Evolutionary conservation across 73 alveolate species (phyloP).

Genomic region (Blepharisma stoltei): DNA sequence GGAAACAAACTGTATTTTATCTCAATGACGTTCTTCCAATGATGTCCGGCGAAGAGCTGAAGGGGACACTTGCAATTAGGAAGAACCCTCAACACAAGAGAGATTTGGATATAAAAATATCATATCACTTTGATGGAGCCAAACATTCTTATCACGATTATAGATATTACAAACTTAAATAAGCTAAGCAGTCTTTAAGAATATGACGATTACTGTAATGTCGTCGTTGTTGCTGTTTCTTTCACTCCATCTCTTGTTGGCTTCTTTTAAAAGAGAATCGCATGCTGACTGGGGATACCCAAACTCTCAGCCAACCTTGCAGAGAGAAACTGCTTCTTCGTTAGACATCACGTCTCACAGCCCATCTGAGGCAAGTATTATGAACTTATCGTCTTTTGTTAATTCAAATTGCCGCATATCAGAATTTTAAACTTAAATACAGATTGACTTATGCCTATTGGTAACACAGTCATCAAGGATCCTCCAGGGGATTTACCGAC

Average conservation of each 20-base stretch:
- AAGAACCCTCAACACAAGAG: conserved; percentile 78
- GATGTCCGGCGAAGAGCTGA: conserved; percentile 68
- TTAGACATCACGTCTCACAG: neutral
- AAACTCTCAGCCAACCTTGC: neutral
- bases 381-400: neutral
- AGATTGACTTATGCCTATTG: too few species aligned
- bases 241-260: neutral
- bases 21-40: conserved; percentile 73
- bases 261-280: neutral
- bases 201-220: neutral
- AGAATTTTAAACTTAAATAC: too few species aligned
- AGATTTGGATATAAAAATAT: conserved; percentile 84
- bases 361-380: conserved; percentile 22
- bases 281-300: neutral
- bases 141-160: neutral
- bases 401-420: neutral
- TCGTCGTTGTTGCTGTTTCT: neutral
- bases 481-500: too few species aligned
- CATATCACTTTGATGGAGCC: conserved; percentile 41
- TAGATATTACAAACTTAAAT: neutral
- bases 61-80: conserved; percentile 85
- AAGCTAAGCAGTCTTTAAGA: neutral
- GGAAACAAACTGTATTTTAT: conserved; percentile 93
- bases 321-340: neutral
- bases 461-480: too few species aligned